Percentiles rank a stretch among this genome's conserved stretches.
Conservation (phyloP, 371 early-diverging fungal species). For the Mucor racemosus region DNA sequence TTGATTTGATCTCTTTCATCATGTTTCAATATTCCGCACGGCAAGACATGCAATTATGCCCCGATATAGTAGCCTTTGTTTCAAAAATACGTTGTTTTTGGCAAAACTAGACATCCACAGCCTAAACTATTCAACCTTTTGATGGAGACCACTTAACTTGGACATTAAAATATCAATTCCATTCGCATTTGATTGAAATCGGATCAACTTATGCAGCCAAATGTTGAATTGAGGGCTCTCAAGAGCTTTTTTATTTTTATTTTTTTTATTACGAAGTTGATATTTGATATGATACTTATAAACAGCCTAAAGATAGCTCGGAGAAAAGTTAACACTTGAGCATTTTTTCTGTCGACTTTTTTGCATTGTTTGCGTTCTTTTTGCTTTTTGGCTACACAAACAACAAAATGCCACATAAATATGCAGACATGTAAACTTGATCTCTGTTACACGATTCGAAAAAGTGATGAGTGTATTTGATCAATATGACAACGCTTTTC, state of each 20-base stretch:
- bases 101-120: not conserved
- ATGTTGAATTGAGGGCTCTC: not conserved
- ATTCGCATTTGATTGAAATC: too few relatives aligned
- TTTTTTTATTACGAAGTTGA: not conserved
- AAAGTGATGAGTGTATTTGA: not conserved
- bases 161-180: too few relatives aligned
- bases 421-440: too few relatives aligned
- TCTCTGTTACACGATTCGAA: not conserved
- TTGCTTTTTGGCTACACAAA: too few relatives aligned
- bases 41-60: not conserved
- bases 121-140: not conserved
- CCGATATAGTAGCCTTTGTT: not conserved
- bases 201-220: too few relatives aligned
- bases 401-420: too few relatives aligned
- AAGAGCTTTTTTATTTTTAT: not conserved
- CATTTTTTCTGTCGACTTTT: not conserved
- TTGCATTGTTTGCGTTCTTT: not conserved
- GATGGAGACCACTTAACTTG: too few relatives aligned
- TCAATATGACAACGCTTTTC: not conserved
- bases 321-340: not conserved
- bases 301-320: not conserved
- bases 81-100: not conserved
- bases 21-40: not conserved
- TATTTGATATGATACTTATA: too few relatives aligned
- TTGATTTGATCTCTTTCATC: not conserved